Evolutionary conservation across 1,139 yeast genomes (phyloP), one percentile per base, ranked within the genome.

Genomic region (Yamadazyma mexicana): DNA sequence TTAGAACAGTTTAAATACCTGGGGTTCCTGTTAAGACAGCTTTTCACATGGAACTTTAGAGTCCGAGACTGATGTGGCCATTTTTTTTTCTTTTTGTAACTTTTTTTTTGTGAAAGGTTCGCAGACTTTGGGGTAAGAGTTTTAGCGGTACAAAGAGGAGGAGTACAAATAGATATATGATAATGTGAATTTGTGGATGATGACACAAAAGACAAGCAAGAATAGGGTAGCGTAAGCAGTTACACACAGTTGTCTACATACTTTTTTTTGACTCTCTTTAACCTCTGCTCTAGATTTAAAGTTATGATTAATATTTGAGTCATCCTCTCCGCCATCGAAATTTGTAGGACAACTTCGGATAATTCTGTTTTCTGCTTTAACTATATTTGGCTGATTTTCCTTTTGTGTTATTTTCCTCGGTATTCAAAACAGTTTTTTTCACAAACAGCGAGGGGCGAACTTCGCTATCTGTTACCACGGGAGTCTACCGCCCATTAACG

Each of bases 311-410:
- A 28, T n/a, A 32, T 32, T 23, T 32, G 34, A 32, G 34, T 32
- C 34, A 32, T 32, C 28, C 11, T 16, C 28, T 20, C 34, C 31
- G 15, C 31, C 31, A 28, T 28, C 31, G n/a, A 28, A 11, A 16
- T 16, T 28, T 11, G 22, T 20, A 64, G 65, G 45, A 44, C 51
- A 37, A 33, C 45, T 17, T 39, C 62, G 23, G 42, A 61, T 28
- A 28, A 28, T 28, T 28, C 31, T 28, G 31, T 12, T 28, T 28
- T 28, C 5, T 28, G 31, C 31, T 16, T 28, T 15, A 5, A 28
- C 31, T 17, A 20, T 20, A 28, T 28, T 28, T 28, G 31, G 31
- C 31, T 28, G 12, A 9, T 28, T 28, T 16, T 16, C 27, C 15
- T 26, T 28, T 28, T 28, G 31, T 28, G 31, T 28, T 15, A 28